Evolutionary conservation across 2,329 filamentous ascomycete species (phyloP).

Genomic region (Penicillium sp.): DNA sequence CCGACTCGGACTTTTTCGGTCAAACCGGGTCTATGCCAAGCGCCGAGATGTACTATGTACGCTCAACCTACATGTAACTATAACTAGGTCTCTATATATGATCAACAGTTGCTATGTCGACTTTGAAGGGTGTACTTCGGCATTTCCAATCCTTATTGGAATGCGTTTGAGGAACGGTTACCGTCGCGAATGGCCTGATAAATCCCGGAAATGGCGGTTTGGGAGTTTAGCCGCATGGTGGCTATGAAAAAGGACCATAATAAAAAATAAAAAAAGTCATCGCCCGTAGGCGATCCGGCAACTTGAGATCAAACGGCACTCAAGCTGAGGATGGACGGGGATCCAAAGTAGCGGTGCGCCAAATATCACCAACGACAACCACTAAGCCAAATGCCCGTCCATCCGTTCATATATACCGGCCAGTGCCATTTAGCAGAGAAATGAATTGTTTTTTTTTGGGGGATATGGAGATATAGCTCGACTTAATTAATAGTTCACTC

Average conservation of each 20-base stretch:
- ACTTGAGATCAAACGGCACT: not conserved
- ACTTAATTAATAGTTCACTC: not conserved
- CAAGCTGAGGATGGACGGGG: not conserved
- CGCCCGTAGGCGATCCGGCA: not conserved
- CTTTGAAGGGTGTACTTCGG: not conserved
- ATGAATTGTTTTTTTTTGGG: too few species aligned
- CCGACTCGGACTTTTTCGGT: conserved; percentile 24
- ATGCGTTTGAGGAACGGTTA: too few species aligned
- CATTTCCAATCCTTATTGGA: too few species aligned
- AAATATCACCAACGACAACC: not conserved
- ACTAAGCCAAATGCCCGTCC: not conserved
- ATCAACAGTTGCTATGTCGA: not conserved
- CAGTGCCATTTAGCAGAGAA: not conserved
- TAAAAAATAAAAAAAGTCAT: not conserved
- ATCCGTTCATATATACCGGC: not conserved
- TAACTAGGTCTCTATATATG: not conserved
- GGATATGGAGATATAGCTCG: not conserved
- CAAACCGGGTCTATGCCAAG: not conserved
- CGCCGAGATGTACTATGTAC: not conserved
- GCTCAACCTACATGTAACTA: not conserved
- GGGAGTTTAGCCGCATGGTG: too few species aligned
- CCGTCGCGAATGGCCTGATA: too few species aligned
- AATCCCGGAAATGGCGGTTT: too few species aligned
- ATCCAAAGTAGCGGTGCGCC: not conserved
- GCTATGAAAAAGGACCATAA: too few species aligned